Percentiles rank a stretch among this genome's conserved stretches.
Evolutionary conservation across 371 early-diverging fungal species (phyloP).

Genomic region (Mortierella sp.): DNA sequence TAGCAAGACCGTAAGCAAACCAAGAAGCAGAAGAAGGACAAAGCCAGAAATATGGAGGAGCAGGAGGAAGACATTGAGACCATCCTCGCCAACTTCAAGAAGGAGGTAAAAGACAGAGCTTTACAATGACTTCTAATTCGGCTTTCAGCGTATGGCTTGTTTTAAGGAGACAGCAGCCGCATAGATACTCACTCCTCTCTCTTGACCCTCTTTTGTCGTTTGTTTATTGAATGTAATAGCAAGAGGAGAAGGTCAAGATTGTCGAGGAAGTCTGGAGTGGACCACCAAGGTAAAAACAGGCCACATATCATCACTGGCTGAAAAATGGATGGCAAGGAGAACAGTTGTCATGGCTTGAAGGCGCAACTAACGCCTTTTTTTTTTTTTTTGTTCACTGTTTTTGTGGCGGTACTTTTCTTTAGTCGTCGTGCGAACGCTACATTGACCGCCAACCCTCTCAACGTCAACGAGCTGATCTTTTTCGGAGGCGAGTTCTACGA

Average conservation of each 20-base stretch:
- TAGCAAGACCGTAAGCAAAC: slow-evolving; percentile 61
- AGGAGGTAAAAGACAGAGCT: slow-evolving; percentile 46
- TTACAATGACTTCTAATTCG: too few species aligned
- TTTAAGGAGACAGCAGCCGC: too few species aligned
- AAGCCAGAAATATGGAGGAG: slow-evolving; percentile 61
- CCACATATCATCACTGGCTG: not conserved
- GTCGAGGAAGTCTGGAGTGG: slow-evolving; percentile 62
- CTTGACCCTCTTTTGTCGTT: not conserved
- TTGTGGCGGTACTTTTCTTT: not conserved
- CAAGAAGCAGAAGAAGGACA: slow-evolving; percentile 62
- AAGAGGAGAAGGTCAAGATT: slow-evolving; percentile 63
- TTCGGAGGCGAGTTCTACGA: slow-evolving; percentile 77
- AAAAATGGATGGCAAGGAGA: not conserved
- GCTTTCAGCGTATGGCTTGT: too few species aligned
- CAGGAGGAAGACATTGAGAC: slow-evolving; percentile 76
- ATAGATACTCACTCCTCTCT: slow-evolving; percentile 16
- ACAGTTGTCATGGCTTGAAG: too few species aligned
- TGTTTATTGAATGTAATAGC: slow-evolving; percentile 28
- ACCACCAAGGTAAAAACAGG: slow-evolving; percentile 60
- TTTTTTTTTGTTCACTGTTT: not conserved
- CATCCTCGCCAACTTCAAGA: slow-evolving; percentile 67
- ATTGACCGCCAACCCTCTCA: slow-evolving; percentile 68
- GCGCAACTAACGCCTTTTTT: not conserved
- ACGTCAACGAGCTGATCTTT: slow-evolving; percentile 65
- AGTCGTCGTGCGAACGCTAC: slow-evolving; percentile 68